Conservation (phyloP, 192 early-diverging fungal genomes). For the Coemansia sp. region DNA sequence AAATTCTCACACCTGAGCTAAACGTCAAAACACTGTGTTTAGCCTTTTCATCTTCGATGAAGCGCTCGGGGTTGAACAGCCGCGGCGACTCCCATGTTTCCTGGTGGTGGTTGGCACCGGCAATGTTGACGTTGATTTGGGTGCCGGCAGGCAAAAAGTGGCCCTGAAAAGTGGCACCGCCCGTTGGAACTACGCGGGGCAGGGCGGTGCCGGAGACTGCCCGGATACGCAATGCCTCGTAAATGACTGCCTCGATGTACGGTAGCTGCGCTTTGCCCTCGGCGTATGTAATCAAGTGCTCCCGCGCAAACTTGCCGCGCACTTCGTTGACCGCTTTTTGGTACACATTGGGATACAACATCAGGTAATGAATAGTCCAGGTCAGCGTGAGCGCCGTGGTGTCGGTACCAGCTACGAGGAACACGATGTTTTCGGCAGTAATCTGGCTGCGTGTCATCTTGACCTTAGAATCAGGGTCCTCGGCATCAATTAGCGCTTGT, state of each 20-base stretch:
- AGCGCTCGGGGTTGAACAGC: constrained; percentile 48
- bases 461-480: constrained; percentile 37
- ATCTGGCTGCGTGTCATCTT: constrained; percentile 37
- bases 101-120: constrained; percentile 27
- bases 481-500: constrained; percentile 42
- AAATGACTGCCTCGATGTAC: constrained; percentile 49
- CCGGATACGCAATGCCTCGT: constrained; percentile 42
- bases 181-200: constrained; percentile 30
- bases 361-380: constrained; percentile 41
- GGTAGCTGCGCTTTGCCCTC: constrained; percentile 32
- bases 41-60: constrained; percentile 17
- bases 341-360: constrained; percentile 28
- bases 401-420: constrained; percentile 46
- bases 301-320: constrained; percentile 20
- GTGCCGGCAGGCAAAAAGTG: constrained; percentile 40
- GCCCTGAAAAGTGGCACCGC: constrained; percentile 37
- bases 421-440: constrained; percentile 24
- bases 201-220: constrained; percentile 20
- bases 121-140: constrained; percentile 16
- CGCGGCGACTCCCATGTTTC: constrained; percentile 25
- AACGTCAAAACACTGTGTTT: constrained; percentile 39
- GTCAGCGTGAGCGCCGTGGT: constrained; percentile 32
- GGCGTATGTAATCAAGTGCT: constrained; percentile 31
- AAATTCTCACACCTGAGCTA: constrained; percentile 37
- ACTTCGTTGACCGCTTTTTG: constrained; percentile 32